Conservation (phyloP, 2,329 filamentous ascomycete species). For the Ampelomyces quisqualis region DNA sequence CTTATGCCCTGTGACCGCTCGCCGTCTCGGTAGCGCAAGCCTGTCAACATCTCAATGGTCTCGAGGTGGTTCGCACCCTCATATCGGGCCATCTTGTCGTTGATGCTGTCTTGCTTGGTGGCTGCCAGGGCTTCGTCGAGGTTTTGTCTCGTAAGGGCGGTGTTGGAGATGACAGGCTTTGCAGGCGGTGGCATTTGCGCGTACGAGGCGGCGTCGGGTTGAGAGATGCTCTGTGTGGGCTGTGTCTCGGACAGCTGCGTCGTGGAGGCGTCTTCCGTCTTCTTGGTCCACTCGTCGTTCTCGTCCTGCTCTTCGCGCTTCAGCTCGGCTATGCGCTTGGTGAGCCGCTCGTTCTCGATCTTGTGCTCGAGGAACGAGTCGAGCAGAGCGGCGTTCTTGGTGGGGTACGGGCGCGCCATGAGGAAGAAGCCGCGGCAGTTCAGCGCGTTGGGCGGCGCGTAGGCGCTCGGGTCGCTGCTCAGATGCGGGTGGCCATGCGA, state of each 20-base stretch:
- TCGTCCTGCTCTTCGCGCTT: conserved; percentile 84
- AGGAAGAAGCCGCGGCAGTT: conserved; percentile 91
- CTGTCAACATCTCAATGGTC: conserved; percentile 90
- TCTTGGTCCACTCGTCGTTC: conserved; percentile 63
- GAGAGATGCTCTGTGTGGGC: conserved; percentile 40
- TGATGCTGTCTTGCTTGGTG: conserved; percentile 70
- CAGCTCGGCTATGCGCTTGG: conserved; percentile 79
- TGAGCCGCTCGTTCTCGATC: conserved; percentile 88
- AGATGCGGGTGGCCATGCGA: conserved; percentile 91
- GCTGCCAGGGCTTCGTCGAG: conserved; percentile 70
- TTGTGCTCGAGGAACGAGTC: conserved; percentile 97
- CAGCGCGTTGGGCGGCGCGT: conserved; percentile 58
- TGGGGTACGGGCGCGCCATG: conserved; percentile 87
- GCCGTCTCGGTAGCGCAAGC: conserved; percentile 81
- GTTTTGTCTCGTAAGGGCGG: conserved; percentile 74
- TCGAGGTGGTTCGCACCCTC: conserved; percentile 74
- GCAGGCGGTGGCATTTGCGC: conserved; percentile 67
- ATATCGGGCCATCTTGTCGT: conserved; percentile 81
- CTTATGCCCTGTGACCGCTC: conserved; percentile 86
- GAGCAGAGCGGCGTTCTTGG: conserved; percentile 78
- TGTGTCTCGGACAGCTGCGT: conserved; percentile 51
- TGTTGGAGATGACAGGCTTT: conserved; percentile 62
- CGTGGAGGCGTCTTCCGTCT: conserved; percentile 51
- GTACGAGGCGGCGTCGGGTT: conserved; percentile 43
- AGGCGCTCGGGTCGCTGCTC: conserved; percentile 65